Conservation (phyloP, 148 eudicot genomes). For the Rhododendron ovatum region DNA sequence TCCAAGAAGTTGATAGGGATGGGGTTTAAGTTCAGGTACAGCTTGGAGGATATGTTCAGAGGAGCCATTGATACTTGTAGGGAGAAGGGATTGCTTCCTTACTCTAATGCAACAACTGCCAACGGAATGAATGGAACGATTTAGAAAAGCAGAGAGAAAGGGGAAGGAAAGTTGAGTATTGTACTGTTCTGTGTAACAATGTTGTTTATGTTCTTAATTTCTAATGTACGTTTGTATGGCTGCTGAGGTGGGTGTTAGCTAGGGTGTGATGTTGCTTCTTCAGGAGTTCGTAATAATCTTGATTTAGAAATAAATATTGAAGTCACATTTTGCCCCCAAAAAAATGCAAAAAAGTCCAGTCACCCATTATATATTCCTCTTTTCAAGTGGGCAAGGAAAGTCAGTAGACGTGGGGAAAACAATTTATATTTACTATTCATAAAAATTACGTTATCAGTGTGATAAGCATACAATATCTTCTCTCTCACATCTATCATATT, state of each 20-base stretch:
- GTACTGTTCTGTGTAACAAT: neutral
- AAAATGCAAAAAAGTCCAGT: too few species aligned
- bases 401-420: too few species aligned
- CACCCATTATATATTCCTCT: too few species aligned
- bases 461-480: too few species aligned
- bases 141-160: neutral
- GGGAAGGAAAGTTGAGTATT: neutral
- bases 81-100: slow-evolving; percentile 75
- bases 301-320: neutral
- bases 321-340: neutral
- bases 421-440: too few species aligned
- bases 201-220: neutral
- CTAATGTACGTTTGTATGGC: neutral
- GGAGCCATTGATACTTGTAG: slow-evolving; percentile 81
- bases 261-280: neutral
- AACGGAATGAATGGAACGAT: neutral
- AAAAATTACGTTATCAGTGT: too few species aligned
- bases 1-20: slow-evolving; percentile 57
- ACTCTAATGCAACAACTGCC: slow-evolving; percentile 11
- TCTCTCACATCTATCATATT: too few species aligned
- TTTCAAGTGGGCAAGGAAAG: too few species aligned
- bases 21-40: slow-evolving; percentile 77
- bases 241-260: neutral
- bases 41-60: slow-evolving; percentile 79
- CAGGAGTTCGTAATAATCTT: neutral